Percentiles rank a stretch among this genome's conserved stretches.
Conservation (phyloP, 805 yeast genomes). For the Candida sakaeoensis region DNA sequence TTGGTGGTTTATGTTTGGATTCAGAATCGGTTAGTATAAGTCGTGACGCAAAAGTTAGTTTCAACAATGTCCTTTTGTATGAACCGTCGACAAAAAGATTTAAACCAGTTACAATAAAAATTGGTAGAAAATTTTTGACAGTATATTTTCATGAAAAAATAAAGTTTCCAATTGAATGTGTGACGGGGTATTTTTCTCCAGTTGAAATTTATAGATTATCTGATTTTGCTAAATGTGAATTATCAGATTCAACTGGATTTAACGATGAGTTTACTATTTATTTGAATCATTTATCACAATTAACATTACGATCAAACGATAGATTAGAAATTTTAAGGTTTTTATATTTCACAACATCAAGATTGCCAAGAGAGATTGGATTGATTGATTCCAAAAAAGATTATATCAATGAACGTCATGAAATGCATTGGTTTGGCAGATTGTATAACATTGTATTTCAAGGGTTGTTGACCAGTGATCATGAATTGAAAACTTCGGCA, state of each 20-base stretch:
- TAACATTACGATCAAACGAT: conserved; percentile 32
- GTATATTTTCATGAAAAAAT: conserved; percentile 31
- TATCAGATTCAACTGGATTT: conserved; percentile 23
- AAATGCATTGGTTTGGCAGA: conserved; percentile 49
- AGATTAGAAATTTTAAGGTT: conserved; percentile 64
- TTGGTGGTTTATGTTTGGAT: conserved; percentile 33
- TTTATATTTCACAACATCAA: conserved; percentile 62
- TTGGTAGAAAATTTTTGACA: conserved; percentile 70
- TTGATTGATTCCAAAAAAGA: conserved; percentile 22
- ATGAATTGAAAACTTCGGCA: conserved; percentile 59
- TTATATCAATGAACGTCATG: conserved; percentile 14
- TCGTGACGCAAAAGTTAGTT: conserved; percentile 34
- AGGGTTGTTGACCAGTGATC: conserved; percentile 60
- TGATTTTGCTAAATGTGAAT: conserved; percentile 36
- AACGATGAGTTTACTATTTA: conserved; percentile 34
- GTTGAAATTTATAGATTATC: conserved; percentile 31
- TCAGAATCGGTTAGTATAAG: conserved; percentile 31
- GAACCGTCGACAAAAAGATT: conserved; percentile 47
- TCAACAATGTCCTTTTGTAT: conserved; percentile 40
- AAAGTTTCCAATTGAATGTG: conserved; percentile 16
- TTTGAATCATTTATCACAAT: conserved; percentile 22
- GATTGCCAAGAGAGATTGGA: conserved; percentile 26
- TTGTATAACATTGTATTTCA: conserved; percentile 62
- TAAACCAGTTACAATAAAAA: conserved; percentile 57
- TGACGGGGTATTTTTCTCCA: conserved; percentile 28